These are phyloP conservation scores for Leccinum subrobustum DNA, from an alignment of 1,284 basidiomycete genomes.

Conservation along the genomic window DNA sequence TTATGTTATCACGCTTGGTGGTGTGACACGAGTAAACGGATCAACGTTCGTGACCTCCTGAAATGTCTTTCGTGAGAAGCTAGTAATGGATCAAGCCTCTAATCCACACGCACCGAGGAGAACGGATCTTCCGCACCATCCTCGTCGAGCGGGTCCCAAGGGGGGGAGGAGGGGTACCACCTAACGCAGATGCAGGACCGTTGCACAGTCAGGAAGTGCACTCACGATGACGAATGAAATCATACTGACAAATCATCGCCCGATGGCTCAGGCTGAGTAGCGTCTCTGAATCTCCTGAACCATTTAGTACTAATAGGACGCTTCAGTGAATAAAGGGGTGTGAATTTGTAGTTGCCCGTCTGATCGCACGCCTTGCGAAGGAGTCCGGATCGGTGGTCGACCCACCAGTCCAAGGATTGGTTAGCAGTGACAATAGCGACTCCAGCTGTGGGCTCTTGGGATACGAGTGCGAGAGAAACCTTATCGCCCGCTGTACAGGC, in stretches of 20 bases:
- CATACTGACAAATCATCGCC: conserved; percentile 25
- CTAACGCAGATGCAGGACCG: conserved; percentile 7
- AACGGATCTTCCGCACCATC: conserved; percentile 19
- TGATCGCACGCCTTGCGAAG: conserved; percentile 22
- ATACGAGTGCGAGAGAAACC: conserved; percentile 18
- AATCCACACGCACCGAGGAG: conserved; percentile 3
- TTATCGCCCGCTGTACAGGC: conserved; percentile 13
- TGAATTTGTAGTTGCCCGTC: conserved; percentile 16
- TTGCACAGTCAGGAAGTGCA: neutral
- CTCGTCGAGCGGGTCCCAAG: conserved; percentile 31
- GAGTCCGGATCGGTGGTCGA: conserved; percentile 15
- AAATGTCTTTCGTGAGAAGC: neutral
- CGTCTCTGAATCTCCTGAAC: conserved; percentile 20
- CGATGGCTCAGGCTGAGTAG: conserved; percentile 6
- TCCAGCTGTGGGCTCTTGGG: neutral
- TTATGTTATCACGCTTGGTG: neutral
- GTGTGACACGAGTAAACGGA: conserved; percentile 1
- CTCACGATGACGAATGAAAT: neutral
- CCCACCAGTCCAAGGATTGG: conserved; percentile 13
- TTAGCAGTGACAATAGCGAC: neutral
- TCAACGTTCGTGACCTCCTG: conserved; percentile 1
- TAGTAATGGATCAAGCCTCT: neutral
- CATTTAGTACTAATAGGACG: conserved; percentile 9
- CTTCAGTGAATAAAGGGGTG: conserved; percentile 22
- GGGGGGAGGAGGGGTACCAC: conserved; percentile 18